Base-by-base conservation (phyloP, 306 rosid genomes). In the barrel medic (Medicago truncatula) region DNA sequence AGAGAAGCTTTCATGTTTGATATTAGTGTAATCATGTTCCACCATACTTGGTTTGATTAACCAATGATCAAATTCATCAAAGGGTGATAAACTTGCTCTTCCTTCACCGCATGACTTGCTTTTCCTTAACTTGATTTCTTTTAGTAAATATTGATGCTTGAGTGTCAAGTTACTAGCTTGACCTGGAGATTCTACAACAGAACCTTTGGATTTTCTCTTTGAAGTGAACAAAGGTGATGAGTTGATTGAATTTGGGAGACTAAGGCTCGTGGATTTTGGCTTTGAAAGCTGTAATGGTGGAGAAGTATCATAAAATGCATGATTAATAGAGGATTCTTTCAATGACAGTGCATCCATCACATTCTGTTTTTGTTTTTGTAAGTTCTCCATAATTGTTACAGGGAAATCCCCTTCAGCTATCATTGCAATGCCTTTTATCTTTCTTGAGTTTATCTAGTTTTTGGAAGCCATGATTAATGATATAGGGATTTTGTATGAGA, bases 21-120 rank as follows among this genome's bases (percentile, higher is more conserved):
- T 21, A 16, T 16, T 14, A 9, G 1, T 12, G 39, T 67, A 46
- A 3, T 73, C 75, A 40, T 39, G 38, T 63, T 84, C 77, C 15
- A 3, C 8, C 0, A 66, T 39, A 16, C 53, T 76, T 15, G 91
- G 82, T 78, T 82, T 78, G 10, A 71, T 66, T 53, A 83, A 46
- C 89, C 90, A 85, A 15, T 85, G 74, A 71, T 90, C 95, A 36
- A 87, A 85, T 66, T 90, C 98, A 13, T 87, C 90, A 0, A 87
- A 81, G 3, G 84, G 80, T 7, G 81, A 62, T 14, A 78, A 59
- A 71, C 23, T 14, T 16, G 65, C 41, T 74, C 87, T 76, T 21
- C 92, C 88, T 53, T 87, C 91, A 1, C 79, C 74, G 21, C 88
- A 92, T 5, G 97, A 92, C 63, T 90, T 87, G 86, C 90, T 88